Evolutionary conservation across 2,329 filamentous ascomycete species (phyloP).

Genomic region (Neopestalotiopsis sp.): DNA sequence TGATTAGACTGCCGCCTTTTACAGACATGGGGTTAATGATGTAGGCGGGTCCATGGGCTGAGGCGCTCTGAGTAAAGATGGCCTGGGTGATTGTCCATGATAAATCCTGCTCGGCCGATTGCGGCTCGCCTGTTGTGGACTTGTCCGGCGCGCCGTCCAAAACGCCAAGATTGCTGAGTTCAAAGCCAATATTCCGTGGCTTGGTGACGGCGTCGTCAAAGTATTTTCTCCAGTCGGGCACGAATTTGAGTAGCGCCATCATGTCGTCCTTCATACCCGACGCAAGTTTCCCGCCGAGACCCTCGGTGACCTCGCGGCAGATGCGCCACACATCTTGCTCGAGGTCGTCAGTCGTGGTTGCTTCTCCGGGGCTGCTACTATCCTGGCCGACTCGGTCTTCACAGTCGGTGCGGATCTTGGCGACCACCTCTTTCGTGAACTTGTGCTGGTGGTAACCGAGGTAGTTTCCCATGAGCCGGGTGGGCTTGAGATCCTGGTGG

Average conservation of each 20-base stretch:
- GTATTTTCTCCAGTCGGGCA: slow-evolving; percentile 30
- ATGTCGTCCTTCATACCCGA: slow-evolving; percentile 29
- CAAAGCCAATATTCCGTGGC: slow-evolving; percentile 28
- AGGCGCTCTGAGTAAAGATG: slow-evolving; percentile 19
- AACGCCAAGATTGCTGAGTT: slow-evolving; percentile 34
- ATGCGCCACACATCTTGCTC: slow-evolving; percentile 30
- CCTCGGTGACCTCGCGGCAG: slow-evolving; percentile 17
- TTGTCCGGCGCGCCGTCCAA: slow-evolving; percentile 25
- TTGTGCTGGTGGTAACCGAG: slow-evolving; percentile 20
- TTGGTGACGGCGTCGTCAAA: slow-evolving; percentile 2
- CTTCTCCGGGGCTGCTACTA: neutral
- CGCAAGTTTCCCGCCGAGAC: slow-evolving; percentile 25
- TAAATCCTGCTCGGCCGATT: neutral
- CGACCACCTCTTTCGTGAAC: slow-evolving; percentile 6
- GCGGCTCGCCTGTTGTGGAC: neutral
- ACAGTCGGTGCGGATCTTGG: neutral
- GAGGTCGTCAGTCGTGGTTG: neutral
- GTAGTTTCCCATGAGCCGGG: slow-evolving; percentile 24
- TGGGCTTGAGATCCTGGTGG: slow-evolving; percentile 16
- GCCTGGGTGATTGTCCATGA: slow-evolving; percentile 30
- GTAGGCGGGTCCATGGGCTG: neutral
- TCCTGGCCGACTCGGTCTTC: too few species aligned
- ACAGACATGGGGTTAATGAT: slow-evolving; percentile 16
- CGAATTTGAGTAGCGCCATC: slow-evolving; percentile 29
- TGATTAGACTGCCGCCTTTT: slow-evolving; percentile 12